Evolutionary conservation across 2,329 filamentous ascomycete species (phyloP), one percentile per base, ranked within the genome.

Genomic region (Knoxdaviesia proteae): DNA sequence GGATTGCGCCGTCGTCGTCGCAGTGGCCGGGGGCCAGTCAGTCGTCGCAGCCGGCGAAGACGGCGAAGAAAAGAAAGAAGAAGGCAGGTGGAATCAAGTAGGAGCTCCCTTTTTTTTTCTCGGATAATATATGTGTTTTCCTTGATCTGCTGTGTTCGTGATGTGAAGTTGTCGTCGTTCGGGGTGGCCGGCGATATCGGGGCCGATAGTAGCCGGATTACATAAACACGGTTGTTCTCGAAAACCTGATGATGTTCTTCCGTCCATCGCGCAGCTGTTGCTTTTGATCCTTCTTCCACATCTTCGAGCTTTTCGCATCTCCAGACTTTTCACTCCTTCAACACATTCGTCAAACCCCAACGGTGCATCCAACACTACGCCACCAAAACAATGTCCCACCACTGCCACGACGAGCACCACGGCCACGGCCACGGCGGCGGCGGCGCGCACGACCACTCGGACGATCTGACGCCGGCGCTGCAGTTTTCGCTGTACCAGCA

Each of bases 401-500:
- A 68, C 53, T 69, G 66, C 49, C 66, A 69, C 54, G 61, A 68
- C 47, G 67, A 70, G 47, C 65, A 69, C 50, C 55, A 54, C 51
- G 65, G 58, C 44, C 63, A 68, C 47, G 63, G 74, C 50, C 67
- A 65, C 45, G 65, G 76, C 51, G 61, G 68, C 51, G 65, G 68
- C 48, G 61, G 69, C 46, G 71, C 65, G 37, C 86, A 94, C 58
- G 86, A 94, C 59, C 88, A 94, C 62, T 79, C 74, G 39, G 83
- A 96, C 63, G 88, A 96, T 64, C 74, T 94, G 52, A 87, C 83
- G 2, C 90, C 90, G 1, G 88, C 87, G 1, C 68, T 94, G 10
- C 88, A 96, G 60, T 80, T 78, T 52, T 84, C 86, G 37, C 76
- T 98, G 34, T 96, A 94, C 64, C 76, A 83, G 49, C 81, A 94